Conservation (phyloP, 2,329 filamentous ascomycete genomes). For the Pyrenochaeta sp. region DNA sequence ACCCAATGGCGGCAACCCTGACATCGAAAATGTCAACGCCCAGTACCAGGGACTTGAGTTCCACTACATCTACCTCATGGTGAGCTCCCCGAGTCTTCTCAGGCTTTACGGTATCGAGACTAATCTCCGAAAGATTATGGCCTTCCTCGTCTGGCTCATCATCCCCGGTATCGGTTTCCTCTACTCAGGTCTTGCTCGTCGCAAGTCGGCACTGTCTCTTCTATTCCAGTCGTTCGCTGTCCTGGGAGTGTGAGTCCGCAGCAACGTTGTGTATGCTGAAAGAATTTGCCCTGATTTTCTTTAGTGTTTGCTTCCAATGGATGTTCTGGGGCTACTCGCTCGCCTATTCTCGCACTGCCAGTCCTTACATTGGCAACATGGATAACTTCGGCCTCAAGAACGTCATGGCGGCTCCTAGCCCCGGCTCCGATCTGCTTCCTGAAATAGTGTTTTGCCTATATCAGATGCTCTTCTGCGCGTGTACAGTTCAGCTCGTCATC, state of each 20-base stretch:
- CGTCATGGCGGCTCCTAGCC: conserved; percentile 67
- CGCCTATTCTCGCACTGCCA: conserved; percentile 67
- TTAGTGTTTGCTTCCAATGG: conserved; percentile 64
- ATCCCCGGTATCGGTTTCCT: conserved; percentile 72
- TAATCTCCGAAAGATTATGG: conserved; percentile 54
- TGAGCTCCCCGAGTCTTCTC: not conserved
- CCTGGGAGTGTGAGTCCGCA: conserved; percentile 55
- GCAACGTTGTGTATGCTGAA: not conserved
- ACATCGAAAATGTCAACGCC: conserved; percentile 63
- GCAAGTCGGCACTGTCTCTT: conserved; percentile 69
- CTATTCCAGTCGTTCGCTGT: conserved; percentile 71
- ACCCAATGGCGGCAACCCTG: conserved; percentile 64
- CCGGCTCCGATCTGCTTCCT: conserved; percentile 64
- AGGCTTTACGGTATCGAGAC: not conserved
- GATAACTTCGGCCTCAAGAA: conserved; percentile 69
- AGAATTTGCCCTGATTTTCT: conserved; percentile 3
- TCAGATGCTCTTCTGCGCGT: conserved; percentile 70
- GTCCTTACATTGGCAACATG: conserved; percentile 70
- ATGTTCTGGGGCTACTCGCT: conserved; percentile 73
- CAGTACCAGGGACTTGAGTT: conserved; percentile 68
- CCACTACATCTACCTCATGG: conserved; percentile 67
- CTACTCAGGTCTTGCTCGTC: conserved; percentile 69
- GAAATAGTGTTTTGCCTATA: conserved; percentile 74
- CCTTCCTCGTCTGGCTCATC: conserved; percentile 71
- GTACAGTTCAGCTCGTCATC: conserved; percentile 70